Base-by-base conservation (phyloP, 192 early-diverging fungal genomes). In the Backusella australiensis region DNA sequence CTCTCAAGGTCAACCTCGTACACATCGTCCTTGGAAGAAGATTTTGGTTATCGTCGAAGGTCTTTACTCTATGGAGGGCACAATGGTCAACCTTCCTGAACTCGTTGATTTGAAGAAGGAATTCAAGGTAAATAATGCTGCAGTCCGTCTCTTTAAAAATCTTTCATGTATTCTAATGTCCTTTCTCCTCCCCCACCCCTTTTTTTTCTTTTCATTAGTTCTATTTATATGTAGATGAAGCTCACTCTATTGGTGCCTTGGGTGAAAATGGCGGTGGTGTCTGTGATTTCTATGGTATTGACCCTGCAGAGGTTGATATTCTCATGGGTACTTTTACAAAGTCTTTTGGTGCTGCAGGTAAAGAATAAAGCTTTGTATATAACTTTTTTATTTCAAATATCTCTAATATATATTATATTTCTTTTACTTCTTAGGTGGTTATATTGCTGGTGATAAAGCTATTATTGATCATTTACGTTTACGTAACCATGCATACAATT, bases 241-340 rank as follows among this genome's bases (percentile, higher is more conserved):
- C 98, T 19, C 97, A 99, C 80, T 96, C 95, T 39, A 92, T 99
- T 73, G 96, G 97, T 65, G 97, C 96, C 26, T 83, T 98, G 79
- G 97, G 98, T 69, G 92, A 94, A 78, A 92, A 94, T 74, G 96
- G 98, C 49, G 91, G 97, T 67, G 96, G 96, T 67, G 91, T 98
- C 42, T 98, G 96, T 86, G 98, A 98, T 87, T 96, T 96, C 83
- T 97, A 92, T 85, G 93, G 92, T 71, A 86, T 98, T 15, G 94
- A 97, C 76, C 96, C 96, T 34, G 86, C 84, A 71, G 89, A 96
- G 26, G 90, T 98, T 32, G 97, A 99, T 79, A 90, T 98, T 69
- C 84, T 96, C 29, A 98, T 99, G 98, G 97, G 96, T 44, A 98
- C 97, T 4, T 97, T 98, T 77, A 98, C 97, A 34, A 98, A 99